These are phyloP conservation scores for Pseudoturritis turrita DNA, from an alignment of 345 rosid species.

Conservation along the genomic window DNA sequence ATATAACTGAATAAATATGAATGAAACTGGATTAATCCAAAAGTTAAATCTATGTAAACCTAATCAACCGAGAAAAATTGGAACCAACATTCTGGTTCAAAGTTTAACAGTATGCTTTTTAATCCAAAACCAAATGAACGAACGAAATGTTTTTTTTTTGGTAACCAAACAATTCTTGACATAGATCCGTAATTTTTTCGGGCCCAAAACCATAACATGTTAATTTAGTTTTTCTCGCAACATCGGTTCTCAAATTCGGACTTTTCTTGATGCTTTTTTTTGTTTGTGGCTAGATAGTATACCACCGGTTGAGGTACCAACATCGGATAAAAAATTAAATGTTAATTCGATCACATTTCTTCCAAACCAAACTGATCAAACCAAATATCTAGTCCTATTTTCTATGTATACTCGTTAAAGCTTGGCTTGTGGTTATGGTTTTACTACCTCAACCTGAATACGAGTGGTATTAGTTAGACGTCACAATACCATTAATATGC, in stretches of 20 bases:
- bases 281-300: no score
- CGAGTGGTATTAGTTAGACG: background rate
- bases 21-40: background rate
- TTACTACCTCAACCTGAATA: background rate
- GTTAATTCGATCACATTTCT: background rate
- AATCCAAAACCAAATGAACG: background rate
- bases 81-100: no score
- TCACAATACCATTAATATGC: background rate
- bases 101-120: no score
- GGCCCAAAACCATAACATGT: no score
- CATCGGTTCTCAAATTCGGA: no score
- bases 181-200: no score
- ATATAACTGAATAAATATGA: background rate
- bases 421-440: background rate
- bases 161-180: no score
- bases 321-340: no score
- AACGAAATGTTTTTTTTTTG: background rate
- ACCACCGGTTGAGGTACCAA: no score
- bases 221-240: no score
- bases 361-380: background rate
- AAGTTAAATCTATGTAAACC: background rate
- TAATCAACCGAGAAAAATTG: no score
- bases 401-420: background rate
- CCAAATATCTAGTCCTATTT: background rate
- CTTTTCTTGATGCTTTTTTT: no score